Evolutionary conservation across 169 alveolate genomes (phyloP), one percentile per base, ranked within the genome.

Genomic region (Toxoplasma gondii): DNA sequence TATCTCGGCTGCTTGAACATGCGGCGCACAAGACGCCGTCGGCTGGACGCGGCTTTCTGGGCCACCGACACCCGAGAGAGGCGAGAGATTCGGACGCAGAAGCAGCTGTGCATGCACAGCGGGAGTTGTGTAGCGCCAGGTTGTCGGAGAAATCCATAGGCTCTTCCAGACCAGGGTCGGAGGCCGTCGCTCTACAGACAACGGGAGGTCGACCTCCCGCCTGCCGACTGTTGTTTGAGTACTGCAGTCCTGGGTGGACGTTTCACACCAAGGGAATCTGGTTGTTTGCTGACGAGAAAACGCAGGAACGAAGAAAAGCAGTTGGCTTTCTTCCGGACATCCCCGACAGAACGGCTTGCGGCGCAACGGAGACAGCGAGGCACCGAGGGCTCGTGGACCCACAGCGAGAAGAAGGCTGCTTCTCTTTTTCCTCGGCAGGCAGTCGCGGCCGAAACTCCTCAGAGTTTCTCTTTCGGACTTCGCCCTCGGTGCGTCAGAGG

Each of bases 251-350:
- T 17, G 78, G 82, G 64, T 93, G 95, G 95, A 93, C 95, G 12
- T 93, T 83, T 45, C 95, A 93, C 49, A 91, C 93, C 0, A 93
- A 93, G 74, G 95, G 91, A 41, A 91, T 91, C 36, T 91, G 94
- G 94, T 4, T 91, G 44, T 31, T 36, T 0, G 53, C 78, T 24
- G 19, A 36, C 5, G 44, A 41, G 39, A 5, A 41, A 27, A 5
- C 44, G 1, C 39, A 27, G 44, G 84, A 74, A 36, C 4, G n/a
- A 44, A n/a, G 49, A 36, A n/a, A 12, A n/a, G 7, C 10, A 10
- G 84, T 41, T 16, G 1, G 74, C 74, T 31, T 16, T 64, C 74
- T 31, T 4, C n/a, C 9, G 1, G 74, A 64, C 9, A 31, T 12
- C n/a, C 34, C 34, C 34, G 29, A 7, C 22, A 16, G n/a, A 27